Percentiles rank a stretch among this genome's conserved stretches.
Conservation (phyloP, 1,139 yeast species). For the Spencermartinsiella ligniputridi region DNA sequence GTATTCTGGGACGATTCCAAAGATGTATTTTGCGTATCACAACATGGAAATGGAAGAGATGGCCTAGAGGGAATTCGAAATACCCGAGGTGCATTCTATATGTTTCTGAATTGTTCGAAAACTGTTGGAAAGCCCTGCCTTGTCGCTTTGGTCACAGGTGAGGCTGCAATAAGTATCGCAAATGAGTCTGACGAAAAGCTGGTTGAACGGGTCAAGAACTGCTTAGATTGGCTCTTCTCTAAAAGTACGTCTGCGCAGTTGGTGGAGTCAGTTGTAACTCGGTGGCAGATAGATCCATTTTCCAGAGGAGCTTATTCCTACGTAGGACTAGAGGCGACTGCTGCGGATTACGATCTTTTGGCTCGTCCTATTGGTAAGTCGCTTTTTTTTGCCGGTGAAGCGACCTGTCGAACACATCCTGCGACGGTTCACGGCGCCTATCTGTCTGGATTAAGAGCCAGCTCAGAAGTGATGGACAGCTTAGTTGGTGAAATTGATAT, state of each 20-base stretch:
- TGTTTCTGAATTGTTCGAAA: constrained; percentile 38
- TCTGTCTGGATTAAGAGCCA: constrained; percentile 40
- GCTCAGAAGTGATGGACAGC: constrained; percentile 38
- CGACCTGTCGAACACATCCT: constrained; percentile 40
- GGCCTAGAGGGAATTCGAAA: constrained; percentile 24
- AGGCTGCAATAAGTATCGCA: constrained; percentile 35
- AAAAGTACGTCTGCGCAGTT: constrained; percentile 24
- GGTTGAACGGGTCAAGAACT: constrained; percentile 33
- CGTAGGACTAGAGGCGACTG: constrained; percentile 41
- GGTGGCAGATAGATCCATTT: constrained; percentile 42
- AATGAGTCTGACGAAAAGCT: constrained; percentile 33
- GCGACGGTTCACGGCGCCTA: constrained; percentile 45
- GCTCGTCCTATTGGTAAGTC: constrained; percentile 38
- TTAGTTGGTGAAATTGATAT: constrained; percentile 39
- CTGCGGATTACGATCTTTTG: constrained; percentile 39
- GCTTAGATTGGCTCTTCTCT: constrained; percentile 31
- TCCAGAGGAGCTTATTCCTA: constrained; percentile 40
- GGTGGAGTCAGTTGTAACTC: constrained; percentile 39
- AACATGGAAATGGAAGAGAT: constrained; percentile 19
- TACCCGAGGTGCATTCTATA: constrained; percentile 37
- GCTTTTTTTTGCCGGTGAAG: constrained; percentile 43
- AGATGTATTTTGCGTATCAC: constrained; percentile 35
- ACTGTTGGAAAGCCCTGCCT: constrained; percentile 37
- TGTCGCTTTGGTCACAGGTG: constrained; percentile 39
- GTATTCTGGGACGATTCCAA: constrained; percentile 40